Conservation (phyloP, 768 basidiomycete species). For the Lactarius psammicola region DNA sequence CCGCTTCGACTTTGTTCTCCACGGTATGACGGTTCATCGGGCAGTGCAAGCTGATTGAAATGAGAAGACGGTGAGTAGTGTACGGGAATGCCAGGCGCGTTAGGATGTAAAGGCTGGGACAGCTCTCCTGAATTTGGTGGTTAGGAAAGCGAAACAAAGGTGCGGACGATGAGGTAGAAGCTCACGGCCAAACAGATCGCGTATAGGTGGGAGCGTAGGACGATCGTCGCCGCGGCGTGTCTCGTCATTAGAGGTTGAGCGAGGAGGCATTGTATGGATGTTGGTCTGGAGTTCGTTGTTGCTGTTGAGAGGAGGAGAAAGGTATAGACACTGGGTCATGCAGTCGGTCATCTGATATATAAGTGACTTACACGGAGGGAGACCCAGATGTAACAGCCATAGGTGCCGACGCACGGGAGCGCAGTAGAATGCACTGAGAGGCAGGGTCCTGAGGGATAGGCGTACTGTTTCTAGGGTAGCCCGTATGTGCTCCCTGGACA, state of each 20-base stretch:
- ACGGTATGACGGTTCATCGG: conserved; percentile 14
- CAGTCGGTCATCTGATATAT: conserved; percentile 9
- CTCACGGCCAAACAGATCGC: conserved; percentile 29
- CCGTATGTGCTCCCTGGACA: conserved; percentile 24
- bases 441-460: conserved; percentile 3
- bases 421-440: conserved; percentile 3
- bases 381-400: conserved; percentile 10
- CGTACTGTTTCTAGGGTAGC: conserved; percentile 22
- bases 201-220: conserved; percentile 30
- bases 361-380: conserved; percentile 18
- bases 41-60: conserved; percentile 16
- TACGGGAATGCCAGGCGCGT: conserved; percentile 1
- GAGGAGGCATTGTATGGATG: conserved; percentile 22
- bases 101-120: conserved; percentile 25
- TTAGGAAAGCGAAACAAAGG: neutral
- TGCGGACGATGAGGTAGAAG: neutral
- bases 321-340: conserved; percentile 3
- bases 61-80: conserved; percentile 22
- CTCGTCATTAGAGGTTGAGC: conserved; percentile 21
- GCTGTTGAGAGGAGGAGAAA: conserved; percentile 6
- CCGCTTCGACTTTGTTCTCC: conserved; percentile 16
- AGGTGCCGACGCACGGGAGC: neutral
- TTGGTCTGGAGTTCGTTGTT: neutral
- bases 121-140: conserved; percentile 20
- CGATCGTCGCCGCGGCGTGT: conserved; percentile 26